Evolutionary conservation across 2,329 filamentous ascomycete species (phyloP), one percentile per base, ranked within the genome.

Genomic region (Fusarium sp.): DNA sequence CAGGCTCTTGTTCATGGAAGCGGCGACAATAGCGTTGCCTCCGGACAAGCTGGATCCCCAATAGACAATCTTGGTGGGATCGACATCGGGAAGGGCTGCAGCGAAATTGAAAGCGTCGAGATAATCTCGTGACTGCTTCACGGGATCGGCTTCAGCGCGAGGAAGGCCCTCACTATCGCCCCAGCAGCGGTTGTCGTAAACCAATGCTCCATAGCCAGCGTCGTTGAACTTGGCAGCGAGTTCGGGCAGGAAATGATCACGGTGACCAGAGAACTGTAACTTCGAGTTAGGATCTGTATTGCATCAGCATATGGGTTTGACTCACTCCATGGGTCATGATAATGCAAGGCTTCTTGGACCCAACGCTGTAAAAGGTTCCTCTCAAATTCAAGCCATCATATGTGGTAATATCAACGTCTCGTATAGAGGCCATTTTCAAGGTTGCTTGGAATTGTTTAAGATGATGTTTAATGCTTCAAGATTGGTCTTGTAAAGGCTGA

Each of bases 271-370:
- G 14, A 49, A 49, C 47, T 49, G 2, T 1, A 12, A n/a, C 20
- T 3, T 13, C 0, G 9, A 17, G 20, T 48, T 17, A 48, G 20
- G 0, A 10, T 48, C 20, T 17, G 7, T 9, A 15, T 17, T 17
- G 5, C n/a, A 18, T 8, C 17, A n/a, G 0, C 5, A 1, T 5
- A 12, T 7, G 4, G 6, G 2, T 9, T 7, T 5, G 9, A 33
- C 22, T 31, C 7, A 49, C 47, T 3, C 28, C 47, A n/a, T 49
- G 47, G 22, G 20, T 33, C 47, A 49, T 49, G 22, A 49, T 9
- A 14, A 33, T 33, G 22, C 28, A 33, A 18, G 47, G 28, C 28
- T 9, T 49, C 0, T 49, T 49, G 3, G 28, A 2, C 7, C 47
- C 28, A 9, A 18, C 28, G 4, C 28, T 49, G 15, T 49, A 49